Evolutionary conservation across 73 alveolate species (phyloP).

Genomic region (Strombidium stylifer): DNA sequence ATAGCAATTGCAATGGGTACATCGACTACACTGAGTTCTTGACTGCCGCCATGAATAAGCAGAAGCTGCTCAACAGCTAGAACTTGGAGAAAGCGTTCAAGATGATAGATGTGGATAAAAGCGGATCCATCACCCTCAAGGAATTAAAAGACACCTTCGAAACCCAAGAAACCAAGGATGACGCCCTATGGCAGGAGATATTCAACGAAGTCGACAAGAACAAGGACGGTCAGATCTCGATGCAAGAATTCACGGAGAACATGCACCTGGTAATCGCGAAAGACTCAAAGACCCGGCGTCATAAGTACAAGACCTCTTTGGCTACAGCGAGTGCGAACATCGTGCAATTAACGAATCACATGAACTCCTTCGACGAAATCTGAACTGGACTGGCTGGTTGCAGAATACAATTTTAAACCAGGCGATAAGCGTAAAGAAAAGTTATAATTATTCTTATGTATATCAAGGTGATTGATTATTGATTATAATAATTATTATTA

Average conservation of each 20-base stretch:
- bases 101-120: constrained; percentile 45
- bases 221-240: constrained; percentile 66
- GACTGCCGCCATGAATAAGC: constrained; percentile 49
- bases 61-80: constrained; percentile 26
- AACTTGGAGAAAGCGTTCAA: constrained; percentile 50
- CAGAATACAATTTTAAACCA: too few relatives aligned
- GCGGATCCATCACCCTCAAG: constrained; percentile 49
- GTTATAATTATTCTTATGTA: too few relatives aligned
- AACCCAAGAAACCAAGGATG: constrained; percentile 42
- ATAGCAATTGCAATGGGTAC: constrained; percentile 44
- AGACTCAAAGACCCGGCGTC: too few relatives aligned
- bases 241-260: constrained; percentile 50
- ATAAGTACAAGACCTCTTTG: too few relatives aligned
- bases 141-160: constrained; percentile 52
- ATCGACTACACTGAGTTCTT: constrained; percentile 60
- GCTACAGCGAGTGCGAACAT: too few relatives aligned
- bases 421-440: too few relatives aligned
- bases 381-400: too few relatives aligned
- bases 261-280: too few relatives aligned
- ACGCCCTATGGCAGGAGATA: constrained; percentile 70
- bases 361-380: too few relatives aligned
- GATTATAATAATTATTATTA: too few relatives aligned
- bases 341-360: too few relatives aligned
- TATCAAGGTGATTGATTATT: too few relatives aligned
- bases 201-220: constrained; percentile 68